Conservation (phyloP, 2,329 filamentous ascomycete genomes). For the Xylariaceae sp. region DNA sequence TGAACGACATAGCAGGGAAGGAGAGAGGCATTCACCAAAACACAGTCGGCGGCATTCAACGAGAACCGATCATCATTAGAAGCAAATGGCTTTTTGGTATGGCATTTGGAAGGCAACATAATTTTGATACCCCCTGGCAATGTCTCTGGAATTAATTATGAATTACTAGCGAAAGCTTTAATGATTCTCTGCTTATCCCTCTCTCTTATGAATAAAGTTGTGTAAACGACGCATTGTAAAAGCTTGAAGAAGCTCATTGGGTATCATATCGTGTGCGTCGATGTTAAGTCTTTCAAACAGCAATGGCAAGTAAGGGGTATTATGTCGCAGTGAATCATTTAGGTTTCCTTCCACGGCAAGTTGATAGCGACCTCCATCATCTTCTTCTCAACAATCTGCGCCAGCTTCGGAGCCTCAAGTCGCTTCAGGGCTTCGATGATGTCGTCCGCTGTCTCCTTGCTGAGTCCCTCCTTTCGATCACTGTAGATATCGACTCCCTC, state of each 20-base stretch:
- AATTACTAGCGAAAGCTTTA: not conserved
- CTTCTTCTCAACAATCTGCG: slow-evolving; percentile 42
- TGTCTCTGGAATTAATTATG: slow-evolving; percentile 11
- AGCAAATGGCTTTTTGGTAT: slow-evolving; percentile 15
- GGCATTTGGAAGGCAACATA: slow-evolving; percentile 23
- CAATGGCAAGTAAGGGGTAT: slow-evolving; percentile 2
- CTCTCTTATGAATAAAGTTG: not conserved
- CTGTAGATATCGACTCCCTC: slow-evolving; percentile 77
- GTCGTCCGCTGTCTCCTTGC: slow-evolving; percentile 48
- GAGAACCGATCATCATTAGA: slow-evolving; percentile 27
- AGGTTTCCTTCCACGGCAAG: slow-evolving; percentile 44
- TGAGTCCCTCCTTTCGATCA: slow-evolving; percentile 55
- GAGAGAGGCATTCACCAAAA: slow-evolving; percentile 15
- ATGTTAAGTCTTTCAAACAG: not conserved
- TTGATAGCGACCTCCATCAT: slow-evolving; percentile 49
- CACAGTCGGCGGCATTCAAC: slow-evolving; percentile 20
- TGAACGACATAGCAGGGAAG: slow-evolving; percentile 9
- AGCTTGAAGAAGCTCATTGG: slow-evolving; percentile 4
- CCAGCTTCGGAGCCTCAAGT: slow-evolving; percentile 52
- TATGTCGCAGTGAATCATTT: slow-evolving; percentile 10
- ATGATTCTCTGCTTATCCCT: not conserved
- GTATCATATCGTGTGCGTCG: slow-evolving; percentile 12
- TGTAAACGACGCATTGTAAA: not conserved
- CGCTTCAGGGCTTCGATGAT: slow-evolving; percentile 52
- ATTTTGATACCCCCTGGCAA: slow-evolving; percentile 26